Evolutionary conservation across 2,329 filamentous ascomycete genomes (phyloP), one percentile per base, ranked within the genome.

Genomic region (Amesomyces nigricolor): DNA sequence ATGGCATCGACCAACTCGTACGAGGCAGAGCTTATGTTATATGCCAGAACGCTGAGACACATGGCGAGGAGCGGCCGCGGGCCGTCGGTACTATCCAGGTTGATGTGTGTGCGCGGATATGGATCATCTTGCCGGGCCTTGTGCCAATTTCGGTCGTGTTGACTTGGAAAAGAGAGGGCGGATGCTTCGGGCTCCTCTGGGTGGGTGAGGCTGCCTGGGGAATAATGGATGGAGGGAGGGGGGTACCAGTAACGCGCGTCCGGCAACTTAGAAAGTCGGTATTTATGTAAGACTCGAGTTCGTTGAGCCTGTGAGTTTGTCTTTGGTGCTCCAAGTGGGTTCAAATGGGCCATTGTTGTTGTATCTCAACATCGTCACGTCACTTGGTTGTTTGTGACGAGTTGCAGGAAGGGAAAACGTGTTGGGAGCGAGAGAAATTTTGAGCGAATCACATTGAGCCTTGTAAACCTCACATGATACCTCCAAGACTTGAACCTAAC

Each of bases 41-140:
- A 49, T 2, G 54, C 59, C 22, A 61, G 32, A 16, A 47, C 32
- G 37, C 54, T 51, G 5, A 55, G 19, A 43, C 52, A 57, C 30
- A 54, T 54, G 32, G 40, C 35, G 2, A 51, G 14, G 6, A 59
- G 29, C n/a, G 56, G 17, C 39, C 58, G 52, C 2, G 58, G 56
- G 13, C 58, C 58, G 29, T 52, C 54, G 10, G 9, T 39, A 2
- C 43, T 50, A 10, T 14, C 44, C 14, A 26, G 22, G 6, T 17
- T 14, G 35, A 53, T 49, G 30, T 32, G 47, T 6, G 43, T 43
- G 0, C n/a, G 47, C 1, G 51, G 57, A 7, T 54, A 50, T 4
- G 10, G 32, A 47, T 19, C 14, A 10, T 26, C 39, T 22, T 57
- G 38, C 30, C 32, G 47, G 3, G n/a, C 43, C 1, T 7, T 30